phyloP scores from a whole-genome alignment of 257 asterid species.

The Lycium barbarum region DNA sequence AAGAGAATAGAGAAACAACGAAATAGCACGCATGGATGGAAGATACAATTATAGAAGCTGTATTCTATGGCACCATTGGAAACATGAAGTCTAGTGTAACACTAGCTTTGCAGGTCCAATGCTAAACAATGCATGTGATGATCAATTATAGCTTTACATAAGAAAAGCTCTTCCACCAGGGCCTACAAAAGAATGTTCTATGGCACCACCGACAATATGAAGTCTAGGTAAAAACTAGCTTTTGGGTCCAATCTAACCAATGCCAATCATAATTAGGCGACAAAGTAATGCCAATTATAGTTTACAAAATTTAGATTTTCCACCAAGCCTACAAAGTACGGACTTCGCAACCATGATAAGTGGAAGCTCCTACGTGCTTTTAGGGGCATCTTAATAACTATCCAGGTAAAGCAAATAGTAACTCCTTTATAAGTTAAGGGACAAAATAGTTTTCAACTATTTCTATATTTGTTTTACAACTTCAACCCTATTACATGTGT shows the following conservation, averaged over 20 bases:
- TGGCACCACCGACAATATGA: background rate
- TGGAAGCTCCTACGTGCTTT: background rate
- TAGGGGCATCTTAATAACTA: background rate
- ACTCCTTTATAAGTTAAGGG: background rate
- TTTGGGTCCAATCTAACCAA: slow-evolving; percentile 20
- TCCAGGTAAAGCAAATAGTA: background rate
- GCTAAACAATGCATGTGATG: background rate
- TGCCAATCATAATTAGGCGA: background rate
- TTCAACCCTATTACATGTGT: slow-evolving; percentile 1
- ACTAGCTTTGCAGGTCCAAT: background rate
- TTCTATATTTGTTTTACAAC: background rate
- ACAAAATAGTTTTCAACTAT: background rate
- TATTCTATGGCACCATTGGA: background rate
- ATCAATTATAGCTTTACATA: slow-evolving; percentile 20
- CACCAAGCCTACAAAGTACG: background rate
- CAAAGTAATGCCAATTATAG: background rate
- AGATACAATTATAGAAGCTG: background rate
- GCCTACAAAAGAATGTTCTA: slow-evolving; percentile 15
- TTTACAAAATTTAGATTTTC: background rate
- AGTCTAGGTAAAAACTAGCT: background rate
- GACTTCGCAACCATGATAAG: slow-evolving; percentile 3
- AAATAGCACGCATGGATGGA: background rate
- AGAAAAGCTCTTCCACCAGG: background rate
- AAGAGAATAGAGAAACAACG: background rate
- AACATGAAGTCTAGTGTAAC: background rate